Percentiles rank a stretch among this genome's conserved stretches.
Evolutionary conservation across 768 basidiomycete genomes (phyloP).

Genomic region (Russula sp.): DNA sequence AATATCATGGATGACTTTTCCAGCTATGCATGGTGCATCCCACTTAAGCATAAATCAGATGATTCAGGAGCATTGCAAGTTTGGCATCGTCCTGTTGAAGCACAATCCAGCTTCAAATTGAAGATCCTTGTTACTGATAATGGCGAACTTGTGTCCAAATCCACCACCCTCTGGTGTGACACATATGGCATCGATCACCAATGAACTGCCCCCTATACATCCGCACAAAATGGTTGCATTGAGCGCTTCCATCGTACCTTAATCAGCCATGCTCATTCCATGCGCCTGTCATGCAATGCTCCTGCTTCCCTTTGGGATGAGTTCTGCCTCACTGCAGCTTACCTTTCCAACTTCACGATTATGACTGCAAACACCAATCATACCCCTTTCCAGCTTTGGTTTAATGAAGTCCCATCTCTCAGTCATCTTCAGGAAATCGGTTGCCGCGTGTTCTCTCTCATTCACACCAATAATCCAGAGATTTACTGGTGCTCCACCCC

Average conservation of each 20-base stretch:
- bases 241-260: neutral
- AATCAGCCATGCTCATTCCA: too few species aligned
- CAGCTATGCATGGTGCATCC: neutral
- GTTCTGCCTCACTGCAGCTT: neutral
- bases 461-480: too few species aligned
- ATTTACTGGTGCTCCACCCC: too few species aligned
- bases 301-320: neutral
- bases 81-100: neutral
- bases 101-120: neutral
- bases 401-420: too few species aligned
- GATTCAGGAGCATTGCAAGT: neutral
- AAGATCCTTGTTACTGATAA: neutral
- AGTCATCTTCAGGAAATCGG: too few species aligned
- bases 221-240: neutral
- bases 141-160: neutral
- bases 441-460: too few species aligned
- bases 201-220: neutral
- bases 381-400: too few species aligned
- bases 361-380: too few species aligned
- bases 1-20: neutral
- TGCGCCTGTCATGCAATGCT: neutral
- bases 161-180: neutral
- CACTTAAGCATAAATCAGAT: neutral
- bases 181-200: neutral
- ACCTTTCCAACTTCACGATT: neutral